These are phyloP conservation scores for Globisporangium irregulare DNA, from an alignment of 352 stramenopile species.

Conservation along the genomic window DNA sequence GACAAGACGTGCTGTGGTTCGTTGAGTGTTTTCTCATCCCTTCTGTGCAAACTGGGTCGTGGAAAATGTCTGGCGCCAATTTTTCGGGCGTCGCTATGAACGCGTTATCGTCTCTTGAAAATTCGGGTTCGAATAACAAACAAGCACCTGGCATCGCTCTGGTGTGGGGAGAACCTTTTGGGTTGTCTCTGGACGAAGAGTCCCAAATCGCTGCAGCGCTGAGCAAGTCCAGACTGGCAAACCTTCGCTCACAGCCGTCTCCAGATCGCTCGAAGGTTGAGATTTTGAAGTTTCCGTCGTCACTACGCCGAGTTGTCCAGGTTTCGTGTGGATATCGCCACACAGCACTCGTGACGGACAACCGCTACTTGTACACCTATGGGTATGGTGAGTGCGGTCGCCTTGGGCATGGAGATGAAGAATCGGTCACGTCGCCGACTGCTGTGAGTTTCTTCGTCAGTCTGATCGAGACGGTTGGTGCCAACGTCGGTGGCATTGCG, in stretches of 20 bases:
- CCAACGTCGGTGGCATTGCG: constrained; percentile 32
- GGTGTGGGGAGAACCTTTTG: constrained; percentile 52
- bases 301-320: constrained; percentile 54
- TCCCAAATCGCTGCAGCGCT: constrained; percentile 21
- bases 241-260: background rate
- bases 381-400: constrained; percentile 79
- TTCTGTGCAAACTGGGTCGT: constrained; percentile 28
- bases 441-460: constrained; percentile 57
- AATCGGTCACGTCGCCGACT: constrained; percentile 37
- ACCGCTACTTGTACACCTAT: constrained; percentile 71
- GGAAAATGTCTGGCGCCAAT: constrained; percentile 29
- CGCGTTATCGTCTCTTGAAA: background rate
- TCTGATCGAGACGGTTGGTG: constrained; percentile 36
- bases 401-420: constrained; percentile 66
- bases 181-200: constrained; percentile 68
- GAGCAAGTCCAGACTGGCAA: constrained; percentile 23
- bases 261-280: constrained; percentile 20
- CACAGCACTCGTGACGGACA: constrained; percentile 65
- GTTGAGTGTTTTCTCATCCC: constrained; percentile 55
- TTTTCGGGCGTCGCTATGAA: constrained; percentile 14
- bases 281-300: constrained; percentile 43
- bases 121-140: constrained; percentile 4
- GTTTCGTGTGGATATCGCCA: constrained; percentile 79
- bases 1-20: constrained; percentile 36
- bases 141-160: constrained; percentile 48